Conservation (phyloP, 495 filamentous ascomycete genomes). For the Penicillium macrosclerotiorum region DNA sequence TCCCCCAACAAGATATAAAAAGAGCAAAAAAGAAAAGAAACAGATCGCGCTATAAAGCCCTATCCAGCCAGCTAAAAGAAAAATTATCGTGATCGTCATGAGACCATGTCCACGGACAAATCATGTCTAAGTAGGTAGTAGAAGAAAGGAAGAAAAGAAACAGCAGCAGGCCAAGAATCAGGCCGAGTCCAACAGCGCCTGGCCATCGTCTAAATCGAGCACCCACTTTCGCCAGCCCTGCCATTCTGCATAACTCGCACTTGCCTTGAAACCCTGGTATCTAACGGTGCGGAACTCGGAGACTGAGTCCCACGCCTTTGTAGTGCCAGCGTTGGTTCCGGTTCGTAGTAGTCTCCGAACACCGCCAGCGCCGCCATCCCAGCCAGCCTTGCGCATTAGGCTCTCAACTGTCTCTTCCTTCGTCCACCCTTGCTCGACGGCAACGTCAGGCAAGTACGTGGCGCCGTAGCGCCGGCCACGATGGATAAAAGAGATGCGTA, state of each 20-base stretch:
- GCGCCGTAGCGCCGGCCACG: slow-evolving; percentile 60
- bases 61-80: neutral
- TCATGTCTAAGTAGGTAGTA: neutral
- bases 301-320: slow-evolving; percentile 66
- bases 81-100: slow-evolving; percentile 11
- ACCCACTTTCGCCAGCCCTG: slow-evolving; percentile 77
- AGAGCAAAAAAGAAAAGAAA: too few species aligned
- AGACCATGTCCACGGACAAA: neutral
- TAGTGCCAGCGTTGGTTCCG: slow-evolving; percentile 13
- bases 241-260: slow-evolving; percentile 68
- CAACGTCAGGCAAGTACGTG: slow-evolving; percentile 91
- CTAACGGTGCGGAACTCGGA: slow-evolving; percentile 67
- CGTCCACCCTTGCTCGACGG: slow-evolving; percentile 90
- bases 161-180: slow-evolving; percentile 2
- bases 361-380: slow-evolving; percentile 51
- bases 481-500: slow-evolving; percentile 72
- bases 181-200: slow-evolving; percentile 18
- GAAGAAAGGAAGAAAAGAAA: too few species aligned
- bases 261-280: slow-evolving; percentile 78
- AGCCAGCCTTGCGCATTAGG: slow-evolving; percentile 92
- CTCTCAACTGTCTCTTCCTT: slow-evolving; percentile 89
- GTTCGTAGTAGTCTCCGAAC: slow-evolving; percentile 43
- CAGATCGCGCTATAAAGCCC: neutral
- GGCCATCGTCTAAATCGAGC: slow-evolving; percentile 38
- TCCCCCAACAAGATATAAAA: too few species aligned